Base-by-base conservation (phyloP, 2,329 filamentous ascomycete genomes). In the Cytospora mali region DNA sequence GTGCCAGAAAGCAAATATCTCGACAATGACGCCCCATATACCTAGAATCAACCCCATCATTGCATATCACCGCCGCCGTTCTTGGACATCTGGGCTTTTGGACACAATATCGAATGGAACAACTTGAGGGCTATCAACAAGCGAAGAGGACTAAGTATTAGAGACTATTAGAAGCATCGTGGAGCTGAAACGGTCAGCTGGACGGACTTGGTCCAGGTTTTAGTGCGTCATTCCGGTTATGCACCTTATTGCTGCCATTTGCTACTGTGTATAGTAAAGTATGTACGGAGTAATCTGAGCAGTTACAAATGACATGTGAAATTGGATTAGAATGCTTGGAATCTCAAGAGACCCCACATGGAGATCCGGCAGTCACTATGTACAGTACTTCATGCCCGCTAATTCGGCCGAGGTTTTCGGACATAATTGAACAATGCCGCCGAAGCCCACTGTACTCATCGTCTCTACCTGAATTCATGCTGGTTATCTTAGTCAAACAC, bases 1-100 rank as follows among this genome's bases (percentile, higher is more conserved):
- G 72, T 81, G 80, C 87, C 87, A 90, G 72, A 88, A 90, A 50
- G 79, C 75, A 64, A 81, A 74, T 55, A 90, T 85, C 66, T 90
- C 86, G 35, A 85, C 72, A 39, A 89, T 71, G 76, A 90, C 80
- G 66, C 79, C 80, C 76, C 82, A 84, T 62, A 88, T 72, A 50
- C 82, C 79, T 64, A 79, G 68, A 53, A 79, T 71, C 64, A 81
- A 62, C 58, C 58, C 64, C 64, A 66, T 66, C 25, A 28, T 55
- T 61, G 54, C 51, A 54, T 23, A 33, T 53, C 39, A 55, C 35
- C 10, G 13, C 21, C 16, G 21, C 28, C 55, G 27, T 49, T 18
- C 28, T n/a, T 55, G 49, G 21, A 55, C 56, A 61, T 65, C 51
- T 53, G 57, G 27, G 53, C 56, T 27, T 35, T 14, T n/a, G 27